Percentiles rank a stretch among this genome's conserved stretches.
These are phyloP conservation scores for Solanum arcanum DNA, from an alignment of 257 asterid genomes.

Conservation along the genomic window DNA sequence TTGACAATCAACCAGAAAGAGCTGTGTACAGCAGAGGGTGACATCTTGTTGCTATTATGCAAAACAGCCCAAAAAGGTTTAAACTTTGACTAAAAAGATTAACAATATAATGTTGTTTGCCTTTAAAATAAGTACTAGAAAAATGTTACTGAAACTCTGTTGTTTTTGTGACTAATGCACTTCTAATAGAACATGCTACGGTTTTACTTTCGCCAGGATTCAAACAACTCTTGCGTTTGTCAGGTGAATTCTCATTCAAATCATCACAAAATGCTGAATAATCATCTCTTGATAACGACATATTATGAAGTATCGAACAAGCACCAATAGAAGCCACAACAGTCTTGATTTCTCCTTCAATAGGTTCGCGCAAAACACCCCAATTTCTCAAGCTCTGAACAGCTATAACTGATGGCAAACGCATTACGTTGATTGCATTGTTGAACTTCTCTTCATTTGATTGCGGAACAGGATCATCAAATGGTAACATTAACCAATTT, in stretches of 20 bases:
- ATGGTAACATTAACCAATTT: constrained; percentile 60
- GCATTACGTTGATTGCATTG: constrained; percentile 18
- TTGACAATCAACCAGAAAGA: neutral
- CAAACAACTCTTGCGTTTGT: constrained; percentile 2
- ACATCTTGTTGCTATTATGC: neutral
- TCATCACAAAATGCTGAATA: constrained; percentile 54
- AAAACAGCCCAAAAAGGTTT: neutral
- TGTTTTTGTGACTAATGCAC: constrained; percentile 35
- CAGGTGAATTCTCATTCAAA: constrained; percentile 6
- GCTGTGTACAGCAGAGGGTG: neutral
- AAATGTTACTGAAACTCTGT: constrained; percentile 1
- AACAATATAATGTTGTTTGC: neutral
- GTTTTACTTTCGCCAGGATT: constrained; percentile 5
- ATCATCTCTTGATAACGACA: constrained; percentile 76
- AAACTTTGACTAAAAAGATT: neutral
- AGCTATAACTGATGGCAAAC: constrained; percentile 24
- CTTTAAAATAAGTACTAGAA: neutral
- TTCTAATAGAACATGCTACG: constrained; percentile 22
- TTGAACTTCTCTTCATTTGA: constrained; percentile 51
- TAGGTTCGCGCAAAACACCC: constrained; percentile 44
- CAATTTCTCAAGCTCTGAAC: constrained; percentile 59
- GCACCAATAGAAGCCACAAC: constrained; percentile 69
- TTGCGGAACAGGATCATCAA: constrained; percentile 23
- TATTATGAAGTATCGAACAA: constrained; percentile 76
- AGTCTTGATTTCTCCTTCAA: constrained; percentile 36